These are phyloP conservation scores for Oryza nivara DNA, from an alignment of 176 grass and related monocot genomes.

Conservation along the genomic window DNA sequence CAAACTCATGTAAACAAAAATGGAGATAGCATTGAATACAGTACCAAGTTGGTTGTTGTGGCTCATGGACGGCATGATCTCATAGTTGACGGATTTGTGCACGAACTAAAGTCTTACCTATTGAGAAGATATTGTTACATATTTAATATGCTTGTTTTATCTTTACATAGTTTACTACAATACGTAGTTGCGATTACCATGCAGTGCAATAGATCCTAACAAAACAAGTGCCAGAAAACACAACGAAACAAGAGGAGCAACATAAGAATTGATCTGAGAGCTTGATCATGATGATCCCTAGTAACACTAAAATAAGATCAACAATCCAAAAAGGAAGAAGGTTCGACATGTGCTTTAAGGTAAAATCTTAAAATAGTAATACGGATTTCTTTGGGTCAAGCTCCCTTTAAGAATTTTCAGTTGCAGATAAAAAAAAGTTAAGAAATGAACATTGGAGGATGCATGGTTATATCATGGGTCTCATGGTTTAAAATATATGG, in stretches of 20 bases:
- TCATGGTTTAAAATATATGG: no score
- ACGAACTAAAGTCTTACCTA: neutral
- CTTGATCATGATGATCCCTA: no score
- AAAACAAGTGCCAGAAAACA: no score
- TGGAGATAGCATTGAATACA: neutral
- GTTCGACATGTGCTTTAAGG: no score
- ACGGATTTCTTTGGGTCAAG: no score
- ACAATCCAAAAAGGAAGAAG: no score
- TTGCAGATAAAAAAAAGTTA: neutral
- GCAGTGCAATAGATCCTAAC: neutral
- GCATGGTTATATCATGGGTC: no score
- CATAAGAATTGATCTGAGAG: no score
- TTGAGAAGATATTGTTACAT: neutral
- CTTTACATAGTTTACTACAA: neutral
- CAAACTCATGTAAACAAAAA: neutral
- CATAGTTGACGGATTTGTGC: neutral
- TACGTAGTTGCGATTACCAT: neutral
- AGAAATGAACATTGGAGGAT: neutral
- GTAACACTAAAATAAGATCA: no score
- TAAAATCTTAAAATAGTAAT: no score
- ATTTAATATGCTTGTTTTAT: neutral
- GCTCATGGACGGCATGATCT: neutral
- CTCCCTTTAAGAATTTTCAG: no score
- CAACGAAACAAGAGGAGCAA: no score
- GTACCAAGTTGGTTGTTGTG: neutral